phyloP scores from a whole-genome alignment of 176 grass and related monocot genomes.

The Hordeum vulgare region MorexV3_pseudomolecules_assembly NC_058523.1:163881499-163881998 shows the following conservation, averaged over 20 bases:
- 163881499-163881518: not conserved
- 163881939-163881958: not conserved
- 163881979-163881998: not conserved
- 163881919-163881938: not conserved
- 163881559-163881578: not conserved
- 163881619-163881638: not conserved
- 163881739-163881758: conserved; percentile 89
- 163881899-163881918: not conserved
- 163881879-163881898: not conserved
- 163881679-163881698: conserved; percentile 73
- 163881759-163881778: conserved; percentile 58
- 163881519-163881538: not conserved
- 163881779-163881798: not conserved
- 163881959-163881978: not conserved
- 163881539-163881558: not conserved
- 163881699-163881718: conserved; percentile 47
- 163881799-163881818: not conserved
- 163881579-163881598: not conserved
- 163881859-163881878: not conserved
- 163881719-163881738: conserved; percentile 92
- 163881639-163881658: not conserved
- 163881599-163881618: not conserved
- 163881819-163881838: not conserved
- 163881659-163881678: conserved; percentile 69
- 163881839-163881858: not conserved